Base-by-base conservation (phyloP, 768 basidiomycete species). In the Suillus americanus region DNA sequence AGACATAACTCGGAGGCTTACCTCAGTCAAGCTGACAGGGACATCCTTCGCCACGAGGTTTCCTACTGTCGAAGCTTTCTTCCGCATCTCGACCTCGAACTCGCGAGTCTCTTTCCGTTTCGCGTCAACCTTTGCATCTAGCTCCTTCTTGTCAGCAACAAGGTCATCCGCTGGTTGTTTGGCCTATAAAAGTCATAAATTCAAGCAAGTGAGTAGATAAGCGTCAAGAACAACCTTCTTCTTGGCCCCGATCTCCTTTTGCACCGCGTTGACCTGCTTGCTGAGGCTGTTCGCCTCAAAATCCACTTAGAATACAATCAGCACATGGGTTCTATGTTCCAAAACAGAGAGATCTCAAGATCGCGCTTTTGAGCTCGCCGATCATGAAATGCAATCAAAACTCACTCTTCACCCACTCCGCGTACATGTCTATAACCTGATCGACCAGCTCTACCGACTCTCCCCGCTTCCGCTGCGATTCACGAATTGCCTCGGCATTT, bases 341-440 rank as follows among this genome's bases (percentile, higher is more conserved):
- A 54, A 54, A 33, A 33, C 4, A 25, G 41, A 59, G 5, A 25
- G 18, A 14, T 45, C 38, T 25, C 57, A 40, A 60, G 25, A 60
- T 40, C 25, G 38, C 8, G 30, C 43, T n/a, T 53, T 28, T 53
- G 59, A 40, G 65, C 59, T 51, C 64, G 66, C 12, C 5, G 57
- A 59, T 59, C 28, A 59, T 59, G 38, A 59, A 51, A 46, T 33
- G 30, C 54, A 62, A 67, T 50, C 53, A 63, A 40, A 35, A 86
- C 93, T 74, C 75, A 97, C 97, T 88, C 78, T 94, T 92, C 61
- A 94, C 94, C 95, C 96, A 98, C 69, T 95, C 92, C 12, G 85
- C 78, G 72, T 98, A 97, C 88, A 96, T 89, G 72, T 87, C 86
- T 65, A 99, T 89, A 64, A 98, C 86, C 76, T 99, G 94, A 77